Conservation (phyloP, 73 alveolate genomes). For the Tetrahymena thermophila region DNA sequence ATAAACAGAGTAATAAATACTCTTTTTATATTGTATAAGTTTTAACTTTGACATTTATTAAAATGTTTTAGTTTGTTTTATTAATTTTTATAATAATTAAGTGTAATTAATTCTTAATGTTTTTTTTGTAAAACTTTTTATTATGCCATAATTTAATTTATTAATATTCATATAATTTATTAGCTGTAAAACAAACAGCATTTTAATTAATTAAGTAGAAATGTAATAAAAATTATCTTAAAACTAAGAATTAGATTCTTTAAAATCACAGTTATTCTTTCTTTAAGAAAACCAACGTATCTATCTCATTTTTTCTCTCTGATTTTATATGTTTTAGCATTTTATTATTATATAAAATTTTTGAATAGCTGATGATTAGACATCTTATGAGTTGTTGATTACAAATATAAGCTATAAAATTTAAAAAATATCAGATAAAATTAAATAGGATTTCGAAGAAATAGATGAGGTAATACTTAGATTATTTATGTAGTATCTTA, state of each 20-base stretch:
- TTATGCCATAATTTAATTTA: neutral
- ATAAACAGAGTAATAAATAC: too few relatives aligned
- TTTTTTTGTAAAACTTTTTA: neutral
- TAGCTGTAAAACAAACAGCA: neutral
- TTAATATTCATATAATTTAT: neutral
- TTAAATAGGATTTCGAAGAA: neutral
- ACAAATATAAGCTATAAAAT: neutral
- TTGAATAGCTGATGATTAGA: neutral
- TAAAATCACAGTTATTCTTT: neutral
- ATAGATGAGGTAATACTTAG: neutral
- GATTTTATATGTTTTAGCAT: too few relatives aligned
- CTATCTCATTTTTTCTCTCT: neutral
- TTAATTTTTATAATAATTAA: too few relatives aligned
- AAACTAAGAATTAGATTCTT: neutral
- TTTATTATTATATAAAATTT: neutral
- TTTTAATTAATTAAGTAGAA: neutral
- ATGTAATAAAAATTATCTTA: neutral
- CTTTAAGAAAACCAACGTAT: neutral
- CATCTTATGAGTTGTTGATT: neutral
- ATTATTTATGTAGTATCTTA: neutral
- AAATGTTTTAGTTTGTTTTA: too few relatives aligned
- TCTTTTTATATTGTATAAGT: too few relatives aligned
- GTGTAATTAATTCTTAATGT: neutral
- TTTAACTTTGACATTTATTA: too few relatives aligned
- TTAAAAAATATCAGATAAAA: neutral